Evolutionary conservation across 2,329 filamentous ascomycete genomes (phyloP).

Genomic region (Cercospora beticola): DNA sequence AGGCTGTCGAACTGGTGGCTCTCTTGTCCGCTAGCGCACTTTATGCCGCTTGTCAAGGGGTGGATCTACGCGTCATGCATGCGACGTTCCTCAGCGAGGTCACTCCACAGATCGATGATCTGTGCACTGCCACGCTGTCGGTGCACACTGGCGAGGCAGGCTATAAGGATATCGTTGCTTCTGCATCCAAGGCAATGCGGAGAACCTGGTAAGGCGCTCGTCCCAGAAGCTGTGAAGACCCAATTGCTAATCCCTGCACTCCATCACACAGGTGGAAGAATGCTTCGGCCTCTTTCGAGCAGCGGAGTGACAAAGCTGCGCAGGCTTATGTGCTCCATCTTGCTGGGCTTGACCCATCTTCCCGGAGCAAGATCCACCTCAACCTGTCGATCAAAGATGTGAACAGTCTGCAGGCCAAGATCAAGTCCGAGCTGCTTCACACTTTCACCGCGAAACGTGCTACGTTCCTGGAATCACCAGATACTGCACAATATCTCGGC

Average conservation of each 20-base stretch:
- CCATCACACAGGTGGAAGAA: neutral
- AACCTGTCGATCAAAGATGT: neutral
- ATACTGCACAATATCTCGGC: neutral
- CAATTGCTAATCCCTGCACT: neutral
- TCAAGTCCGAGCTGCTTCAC: neutral
- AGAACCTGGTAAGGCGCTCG: neutral
- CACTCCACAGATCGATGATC: neutral
- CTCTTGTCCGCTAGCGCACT: constrained; percentile 27
- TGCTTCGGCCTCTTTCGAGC: neutral
- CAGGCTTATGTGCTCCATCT: neutral
- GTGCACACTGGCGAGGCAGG: neutral
- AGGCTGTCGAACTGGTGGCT: constrained; percentile 30
- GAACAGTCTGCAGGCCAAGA: neutral
- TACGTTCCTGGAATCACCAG: neutral
- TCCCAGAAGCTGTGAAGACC: neutral
- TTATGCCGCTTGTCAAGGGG: constrained; percentile 30
- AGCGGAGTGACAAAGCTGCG: constrained; percentile 1
- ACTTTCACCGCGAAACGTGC: neutral
- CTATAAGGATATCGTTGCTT: neutral
- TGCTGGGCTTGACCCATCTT: neutral
- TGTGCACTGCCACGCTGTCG: neutral
- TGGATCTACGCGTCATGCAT: constrained; percentile 30
- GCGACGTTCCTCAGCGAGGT: constrained; percentile 15
- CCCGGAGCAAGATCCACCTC: neutral
- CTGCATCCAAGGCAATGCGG: neutral